A percentile compares a stretch with the other conserved stretches of the same genome.
phyloP scores from a whole-genome alignment of 2,329 filamentous ascomycete genomes.

The Coleophoma eucalyptorum region DNA sequence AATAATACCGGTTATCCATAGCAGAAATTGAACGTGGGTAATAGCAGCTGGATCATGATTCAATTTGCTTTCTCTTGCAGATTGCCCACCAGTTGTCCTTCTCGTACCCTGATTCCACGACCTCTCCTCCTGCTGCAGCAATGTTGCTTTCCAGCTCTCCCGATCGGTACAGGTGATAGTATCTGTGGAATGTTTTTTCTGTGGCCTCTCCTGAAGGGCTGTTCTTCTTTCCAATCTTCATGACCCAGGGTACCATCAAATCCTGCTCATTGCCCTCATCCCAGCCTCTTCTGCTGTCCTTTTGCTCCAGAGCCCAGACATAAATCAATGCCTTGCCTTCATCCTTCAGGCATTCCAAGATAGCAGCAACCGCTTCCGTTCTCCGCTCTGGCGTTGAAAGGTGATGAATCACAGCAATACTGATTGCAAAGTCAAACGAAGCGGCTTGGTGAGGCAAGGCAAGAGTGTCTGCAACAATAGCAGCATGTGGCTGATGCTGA shows the following conservation, averaged over 20 bases:
- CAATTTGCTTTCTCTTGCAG: slow-evolving; percentile 9
- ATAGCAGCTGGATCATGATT: too few relatives aligned
- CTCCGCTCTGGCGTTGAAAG: slow-evolving; percentile 74
- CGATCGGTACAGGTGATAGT: slow-evolving; percentile 88
- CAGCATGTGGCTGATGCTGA: slow-evolving; percentile 51
- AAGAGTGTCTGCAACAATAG: slow-evolving; percentile 78
- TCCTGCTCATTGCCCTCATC: slow-evolving; percentile 81
- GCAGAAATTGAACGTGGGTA: too few relatives aligned
- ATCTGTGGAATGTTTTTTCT: slow-evolving; percentile 64
- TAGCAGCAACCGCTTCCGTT: slow-evolving; percentile 64
- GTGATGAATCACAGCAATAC: slow-evolving; percentile 92
- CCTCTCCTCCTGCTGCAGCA: slow-evolving; percentile 64
- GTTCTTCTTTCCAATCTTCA: slow-evolving; percentile 38
- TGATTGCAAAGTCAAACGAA: slow-evolving; percentile 83
- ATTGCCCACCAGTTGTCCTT: slow-evolving; percentile 99
- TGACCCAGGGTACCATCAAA: slow-evolving; percentile 93
- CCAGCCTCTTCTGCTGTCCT: slow-evolving; percentile 82
- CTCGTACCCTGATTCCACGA: slow-evolving; percentile 84
- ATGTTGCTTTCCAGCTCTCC: slow-evolving; percentile 86
- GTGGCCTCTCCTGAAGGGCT: slow-evolving; percentile 26
- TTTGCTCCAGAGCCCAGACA: slow-evolving; percentile 95
- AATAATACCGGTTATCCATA: too few relatives aligned
- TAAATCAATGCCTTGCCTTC: slow-evolving; percentile 75
- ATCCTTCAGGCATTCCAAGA: slow-evolving; percentile 61
- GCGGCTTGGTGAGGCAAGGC: slow-evolving; percentile 70